These are phyloP conservation scores for Scutellaria galericulata DNA, from an alignment of 257 asterid genomes.

Conservation along the genomic window DNA sequence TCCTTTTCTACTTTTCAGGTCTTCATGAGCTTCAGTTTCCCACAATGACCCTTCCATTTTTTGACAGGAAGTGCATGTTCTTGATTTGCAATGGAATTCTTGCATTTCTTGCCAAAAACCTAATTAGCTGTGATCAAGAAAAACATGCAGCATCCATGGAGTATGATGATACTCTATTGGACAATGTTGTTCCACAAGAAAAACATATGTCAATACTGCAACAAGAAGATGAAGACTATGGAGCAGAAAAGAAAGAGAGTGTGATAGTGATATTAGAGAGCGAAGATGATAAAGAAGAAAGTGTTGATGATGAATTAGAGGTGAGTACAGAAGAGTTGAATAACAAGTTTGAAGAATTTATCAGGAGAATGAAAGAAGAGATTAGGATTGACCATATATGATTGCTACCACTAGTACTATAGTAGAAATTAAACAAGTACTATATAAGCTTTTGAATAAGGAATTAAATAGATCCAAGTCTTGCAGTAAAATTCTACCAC, in stretches of 20 bases:
- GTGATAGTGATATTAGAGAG: slow-evolving; percentile 22
- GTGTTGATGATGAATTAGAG: neutral
- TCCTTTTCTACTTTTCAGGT: slow-evolving; percentile 38
- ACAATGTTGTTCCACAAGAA: neutral
- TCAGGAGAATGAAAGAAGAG: slow-evolving; percentile 53
- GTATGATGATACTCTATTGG: neutral
- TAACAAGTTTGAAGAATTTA: slow-evolving; percentile 52
- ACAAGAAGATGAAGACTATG: neutral
- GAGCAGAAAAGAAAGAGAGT: neutral
- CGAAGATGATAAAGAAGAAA: slow-evolving; percentile 23
- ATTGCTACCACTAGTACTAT: slow-evolving; percentile 19
- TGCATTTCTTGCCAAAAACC: slow-evolving; percentile 55
- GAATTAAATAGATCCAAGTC: too few relatives aligned
- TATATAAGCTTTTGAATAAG: too few relatives aligned
- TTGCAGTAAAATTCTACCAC: too few relatives aligned
- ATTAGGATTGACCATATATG: slow-evolving; percentile 42
- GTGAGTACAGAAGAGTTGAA: slow-evolving; percentile 49
- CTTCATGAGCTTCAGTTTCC: too few relatives aligned
- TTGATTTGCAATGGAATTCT: slow-evolving; percentile 64
- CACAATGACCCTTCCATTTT: slow-evolving; percentile 12
- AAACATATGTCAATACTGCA: neutral
- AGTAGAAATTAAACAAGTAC: neutral
- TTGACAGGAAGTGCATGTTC: slow-evolving; percentile 70
- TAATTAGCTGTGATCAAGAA: too few relatives aligned
- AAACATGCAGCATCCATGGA: slow-evolving; percentile 22